Base-by-base conservation (phyloP, 1,284 basidiomycete species). In the Chalciporus sp. region DNA sequence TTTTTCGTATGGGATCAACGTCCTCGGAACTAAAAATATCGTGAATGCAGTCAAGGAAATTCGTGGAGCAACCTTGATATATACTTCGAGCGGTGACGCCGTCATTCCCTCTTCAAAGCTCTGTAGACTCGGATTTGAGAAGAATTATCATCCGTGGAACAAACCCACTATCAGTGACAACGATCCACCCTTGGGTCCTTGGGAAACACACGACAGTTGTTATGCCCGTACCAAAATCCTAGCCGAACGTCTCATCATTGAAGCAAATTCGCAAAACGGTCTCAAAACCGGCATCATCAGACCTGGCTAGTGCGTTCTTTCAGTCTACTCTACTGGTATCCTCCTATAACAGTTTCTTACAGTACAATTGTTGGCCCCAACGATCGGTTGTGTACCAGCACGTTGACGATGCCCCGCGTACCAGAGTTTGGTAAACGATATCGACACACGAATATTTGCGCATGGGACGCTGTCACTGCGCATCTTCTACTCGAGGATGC, bases 391-490 rank as follows among this genome's bases (percentile, higher is more conserved):
- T 48, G 69, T 16, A 66, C 64, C 11, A 67, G 64, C 51, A 64
- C 68, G n/a, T 51, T 72, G 27, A 62, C 55, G 23, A 63, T 70
- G 61, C 51, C 66, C 8, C 61, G 61, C 29, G 58, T 69, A 10
- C 71, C 71, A 1, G 52, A 67, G 9, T 72, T 65, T 55, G 71
- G 72, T 54, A 58, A 65, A 41, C 48, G 48, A 9, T 73, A 68
- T 65, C 61, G 59, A 19, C 60, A 66, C 7, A 72, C 67, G 7
- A 59, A 61, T 44, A 63, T 73, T n/a, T 69, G 69, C 50, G 71
- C 65, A 2, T 73, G 71, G 70, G 72, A 73, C 57, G 68, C 61
- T 27, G 72, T 68, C 4, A 67, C 72, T 9, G 71, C 72, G 2
- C 70, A 72, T 53, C 56, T 73, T 12, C 40, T 63, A 1, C 58